phyloP scores from a whole-genome alignment of 1,284 basidiomycete species.

The Paramarasmius palmivorus region DNA sequence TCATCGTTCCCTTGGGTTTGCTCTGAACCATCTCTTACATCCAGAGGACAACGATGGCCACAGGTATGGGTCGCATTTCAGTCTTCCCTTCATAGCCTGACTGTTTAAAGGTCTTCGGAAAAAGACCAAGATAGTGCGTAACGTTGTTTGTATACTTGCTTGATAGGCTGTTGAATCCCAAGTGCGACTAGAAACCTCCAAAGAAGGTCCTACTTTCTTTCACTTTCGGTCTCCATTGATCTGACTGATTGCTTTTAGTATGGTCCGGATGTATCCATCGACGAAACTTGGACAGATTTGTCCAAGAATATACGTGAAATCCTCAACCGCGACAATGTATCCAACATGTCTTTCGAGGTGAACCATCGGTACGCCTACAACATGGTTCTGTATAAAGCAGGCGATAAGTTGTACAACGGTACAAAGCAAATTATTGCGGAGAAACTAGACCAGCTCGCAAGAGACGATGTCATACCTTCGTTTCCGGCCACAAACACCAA shows the following conservation, averaged over 20 bases:
- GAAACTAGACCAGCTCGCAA: conserved; percentile 83
- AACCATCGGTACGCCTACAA: conserved; percentile 95
- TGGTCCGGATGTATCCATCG: conserved; percentile 65
- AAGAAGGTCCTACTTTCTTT: conserved; percentile 43
- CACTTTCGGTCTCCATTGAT: neutral
- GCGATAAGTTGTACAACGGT: conserved; percentile 88
- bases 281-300: conserved; percentile 77
- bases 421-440: conserved; percentile 79
- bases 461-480: conserved; percentile 76
- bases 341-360: conserved; percentile 94
- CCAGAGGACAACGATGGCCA: conserved; percentile 2
- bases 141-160: neutral
- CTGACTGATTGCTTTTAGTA: conserved; percentile 43
- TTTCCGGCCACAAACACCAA: conserved; percentile 67
- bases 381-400: conserved; percentile 87
- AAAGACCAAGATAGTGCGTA: conserved; percentile 15
- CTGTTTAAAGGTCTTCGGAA: conserved; percentile 9
- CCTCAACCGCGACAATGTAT: conserved; percentile 86
- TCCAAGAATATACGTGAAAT: conserved; percentile 91
- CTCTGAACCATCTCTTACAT: neutral
- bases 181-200: conserved; percentile 47
- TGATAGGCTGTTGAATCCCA: neutral
- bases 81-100: neutral
- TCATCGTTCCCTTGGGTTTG: neutral
- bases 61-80: conserved; percentile 3